A percentile compares a stretch with the other conserved stretches of the same genome.
These are phyloP conservation scores for Simplicillium sp. DNA, from an alignment of 2,329 filamentous ascomycete genomes.

Conservation along the genomic window DNA sequence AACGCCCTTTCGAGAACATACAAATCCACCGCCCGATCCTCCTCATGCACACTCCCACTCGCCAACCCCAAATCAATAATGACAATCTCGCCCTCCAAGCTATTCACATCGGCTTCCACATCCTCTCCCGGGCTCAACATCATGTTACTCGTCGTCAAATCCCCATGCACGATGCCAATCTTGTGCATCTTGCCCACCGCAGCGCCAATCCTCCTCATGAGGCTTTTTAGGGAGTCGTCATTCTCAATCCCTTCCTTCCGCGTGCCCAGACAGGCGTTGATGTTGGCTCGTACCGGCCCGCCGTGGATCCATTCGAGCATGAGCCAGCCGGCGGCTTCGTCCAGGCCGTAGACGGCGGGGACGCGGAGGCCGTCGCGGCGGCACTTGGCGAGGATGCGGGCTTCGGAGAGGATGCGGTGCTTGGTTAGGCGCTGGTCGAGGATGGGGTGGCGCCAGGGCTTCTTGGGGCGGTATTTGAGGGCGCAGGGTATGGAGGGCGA, in stretches of 20 bases:
- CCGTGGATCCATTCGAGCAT: slow-evolving; percentile 82
- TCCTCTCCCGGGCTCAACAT: slow-evolving; percentile 51
- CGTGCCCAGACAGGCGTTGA: slow-evolving; percentile 59
- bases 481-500: slow-evolving; percentile 58
- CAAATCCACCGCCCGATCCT: slow-evolving; percentile 90
- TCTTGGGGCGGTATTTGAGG: slow-evolving; percentile 84
- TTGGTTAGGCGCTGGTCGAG: slow-evolving; percentile 83
- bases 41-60: slow-evolving; percentile 69
- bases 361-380: slow-evolving; percentile 71
- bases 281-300: slow-evolving; percentile 54
- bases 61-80: slow-evolving; percentile 94
- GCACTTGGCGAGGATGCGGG: slow-evolving; percentile 73
- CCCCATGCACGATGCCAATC: slow-evolving; percentile 84
- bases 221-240: slow-evolving; percentile 41
- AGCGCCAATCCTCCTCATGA: slow-evolving; percentile 63
- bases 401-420: slow-evolving; percentile 81
- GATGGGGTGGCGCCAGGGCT: slow-evolving; percentile 82
- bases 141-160: slow-evolving; percentile 94
- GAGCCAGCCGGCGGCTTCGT: slow-evolving; percentile 59
- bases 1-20: slow-evolving; percentile 95
- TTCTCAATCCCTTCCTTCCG: slow-evolving; percentile 26
- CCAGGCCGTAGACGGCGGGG: slow-evolving; percentile 66
- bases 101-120: slow-evolving; percentile 12
- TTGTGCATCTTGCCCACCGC: slow-evolving; percentile 71
- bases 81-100: slow-evolving; percentile 64